Evolutionary conservation across 306 rosid genomes (phyloP), one percentile per base, ranked within the genome.

Genomic region (Leucaena leucocephala): DNA sequence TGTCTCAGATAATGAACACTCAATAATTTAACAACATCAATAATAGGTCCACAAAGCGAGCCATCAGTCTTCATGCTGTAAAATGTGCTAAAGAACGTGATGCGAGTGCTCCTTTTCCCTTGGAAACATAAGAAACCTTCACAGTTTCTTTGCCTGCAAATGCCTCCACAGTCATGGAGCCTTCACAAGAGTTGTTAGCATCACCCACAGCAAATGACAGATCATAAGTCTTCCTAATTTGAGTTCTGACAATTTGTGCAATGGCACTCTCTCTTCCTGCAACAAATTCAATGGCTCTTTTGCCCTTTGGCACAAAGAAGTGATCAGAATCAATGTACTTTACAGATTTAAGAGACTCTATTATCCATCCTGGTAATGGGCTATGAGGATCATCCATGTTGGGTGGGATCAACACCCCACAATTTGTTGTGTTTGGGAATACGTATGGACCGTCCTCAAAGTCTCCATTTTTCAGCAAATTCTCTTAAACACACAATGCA

Each of bases 301-400:
- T 81, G 4, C 98, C 98, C 19, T 79, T 86, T 0, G 98, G 98
- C 2, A 93, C 87, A 0, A 81, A 6, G 73, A 81, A 93, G 58
- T 93, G 98, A 1, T 68, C 78, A 2, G 94, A 89, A 49, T 91
- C 97, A 19, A 93, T 77, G 87, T 93, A 93, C 46, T 91, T 93
- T 4, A 93, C 98, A 0, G 98, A 97, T 68, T 93, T 93, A 2
- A 93, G 93, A 36, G 98, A 91, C 34, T 91, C 94, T 4, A 93
- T 83, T 17, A 91, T 89, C 98, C 98, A 93, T 13, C 98, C 98
- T 21, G 94, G 93, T 12, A 93, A 72, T 22, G 97, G 93, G 21
- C 94, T 73, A 50, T 89, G 88, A 34, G 81, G 46, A 27, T 27
- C 27, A 27, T 27, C 27, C 27, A 27, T 27, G 27, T 27, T 27